Evolutionary conservation across 768 basidiomycete species (phyloP).

Genomic region (Auricularia sp.): DNA sequence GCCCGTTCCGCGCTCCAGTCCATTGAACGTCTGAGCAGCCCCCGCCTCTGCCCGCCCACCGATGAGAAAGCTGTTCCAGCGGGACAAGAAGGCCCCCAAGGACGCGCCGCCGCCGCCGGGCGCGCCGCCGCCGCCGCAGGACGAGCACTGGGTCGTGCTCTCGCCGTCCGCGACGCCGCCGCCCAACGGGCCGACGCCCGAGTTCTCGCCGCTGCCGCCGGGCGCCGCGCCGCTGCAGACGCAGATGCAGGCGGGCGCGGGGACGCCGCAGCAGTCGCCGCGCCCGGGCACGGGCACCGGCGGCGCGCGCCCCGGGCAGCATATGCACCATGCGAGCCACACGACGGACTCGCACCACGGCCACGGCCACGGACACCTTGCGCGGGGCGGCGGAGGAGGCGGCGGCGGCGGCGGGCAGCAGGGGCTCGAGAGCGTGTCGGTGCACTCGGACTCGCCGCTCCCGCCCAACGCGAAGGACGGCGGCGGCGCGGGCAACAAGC

Average conservation of each 20-base stretch:
- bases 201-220: background rate
- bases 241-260: background rate
- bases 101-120: background rate
- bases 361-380: background rate
- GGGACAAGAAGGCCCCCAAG: background rate
- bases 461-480: background rate
- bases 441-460: background rate
- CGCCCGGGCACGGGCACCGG: background rate
- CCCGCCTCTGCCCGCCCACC: too few relatives aligned
- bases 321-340: background rate
- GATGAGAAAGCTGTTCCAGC: background rate
- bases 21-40: too few relatives aligned
- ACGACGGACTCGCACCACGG: background rate
- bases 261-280: background rate
- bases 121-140: background rate
- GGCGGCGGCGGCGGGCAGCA: too few relatives aligned
- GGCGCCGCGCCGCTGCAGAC: background rate
- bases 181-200: background rate
- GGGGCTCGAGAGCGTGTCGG: background rate
- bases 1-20: too few relatives aligned
- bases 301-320: background rate
- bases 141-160: background rate
- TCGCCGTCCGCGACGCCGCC: background rate
- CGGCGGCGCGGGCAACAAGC: constrained; percentile 2
- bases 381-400: too few relatives aligned